A percentile compares a stretch with the other conserved stretches of the same genome.
phyloP scores from a whole-genome alignment of 2,329 filamentous ascomycete species.

The Aspergillus melleus region DNA sequence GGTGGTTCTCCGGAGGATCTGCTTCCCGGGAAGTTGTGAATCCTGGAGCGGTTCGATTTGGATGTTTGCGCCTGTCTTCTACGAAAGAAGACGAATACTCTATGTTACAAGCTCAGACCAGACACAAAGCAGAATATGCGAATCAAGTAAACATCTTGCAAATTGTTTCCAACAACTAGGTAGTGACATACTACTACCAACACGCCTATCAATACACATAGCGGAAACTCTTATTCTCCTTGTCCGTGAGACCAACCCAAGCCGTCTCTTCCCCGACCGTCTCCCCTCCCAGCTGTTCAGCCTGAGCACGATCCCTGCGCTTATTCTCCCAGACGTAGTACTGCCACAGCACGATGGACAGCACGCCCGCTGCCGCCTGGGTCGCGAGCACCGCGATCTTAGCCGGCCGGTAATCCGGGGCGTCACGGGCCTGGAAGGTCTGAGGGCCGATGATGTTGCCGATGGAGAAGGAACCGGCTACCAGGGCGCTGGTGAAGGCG shows the following conservation, averaged over 20 bases:
- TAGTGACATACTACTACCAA: background rate
- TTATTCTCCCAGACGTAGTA: constrained; percentile 30
- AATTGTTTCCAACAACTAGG: too few species aligned
- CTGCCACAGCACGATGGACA: constrained; percentile 24
- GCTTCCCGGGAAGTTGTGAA: too few species aligned
- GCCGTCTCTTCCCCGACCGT: constrained; percentile 7
- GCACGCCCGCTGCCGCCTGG: constrained; percentile 29
- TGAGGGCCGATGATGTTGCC: constrained; percentile 39
- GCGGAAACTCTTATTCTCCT: constrained; percentile 28
- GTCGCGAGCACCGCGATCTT: constrained; percentile 42
- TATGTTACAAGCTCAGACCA: too few species aligned
- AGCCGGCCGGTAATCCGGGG: constrained; percentile 38
- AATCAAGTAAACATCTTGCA: too few species aligned
- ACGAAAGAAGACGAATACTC: too few species aligned
- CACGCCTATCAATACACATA: constrained; percentile 25
- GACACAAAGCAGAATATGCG: too few species aligned
- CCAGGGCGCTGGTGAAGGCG: constrained; percentile 36
- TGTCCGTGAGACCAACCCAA: constrained; percentile 4
- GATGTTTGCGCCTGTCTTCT: too few species aligned
- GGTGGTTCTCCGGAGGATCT: too few species aligned
- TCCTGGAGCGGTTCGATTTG: too few species aligned
- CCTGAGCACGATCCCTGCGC: constrained; percentile 17
- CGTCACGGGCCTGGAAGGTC: constrained; percentile 46
- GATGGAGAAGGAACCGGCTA: constrained; percentile 46
- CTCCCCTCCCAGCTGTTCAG: constrained; percentile 13